Conservation (phyloP, 1,284 basidiomycete species). For the Ustilago nuda region DNA sequence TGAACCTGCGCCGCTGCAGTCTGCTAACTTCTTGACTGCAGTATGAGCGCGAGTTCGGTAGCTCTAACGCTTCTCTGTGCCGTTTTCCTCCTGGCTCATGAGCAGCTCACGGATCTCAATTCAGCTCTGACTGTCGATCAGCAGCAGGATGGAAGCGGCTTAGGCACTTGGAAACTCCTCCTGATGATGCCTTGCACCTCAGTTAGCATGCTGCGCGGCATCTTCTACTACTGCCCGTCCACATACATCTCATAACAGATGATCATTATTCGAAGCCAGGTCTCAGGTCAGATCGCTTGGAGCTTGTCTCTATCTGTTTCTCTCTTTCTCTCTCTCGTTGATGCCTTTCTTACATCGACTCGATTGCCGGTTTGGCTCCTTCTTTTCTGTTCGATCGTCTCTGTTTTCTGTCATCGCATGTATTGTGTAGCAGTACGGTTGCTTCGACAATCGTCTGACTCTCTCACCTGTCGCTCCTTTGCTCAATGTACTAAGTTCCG, state of each 20-base stretch:
- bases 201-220: constrained; percentile 31
- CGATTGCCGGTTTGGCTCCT: constrained; percentile 6
- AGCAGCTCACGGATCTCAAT: neutral
- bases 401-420: constrained; percentile 12
- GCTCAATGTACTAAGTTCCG: constrained; percentile 3
- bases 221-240: neutral
- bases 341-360: constrained; percentile 8
- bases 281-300: constrained; percentile 29
- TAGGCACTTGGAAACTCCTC: neutral
- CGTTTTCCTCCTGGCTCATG: neutral
- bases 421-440: constrained; percentile 22
- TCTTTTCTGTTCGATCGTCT: neutral
- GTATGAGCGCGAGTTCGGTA: constrained; percentile 34
- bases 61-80: neutral
- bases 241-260: constrained; percentile 4
- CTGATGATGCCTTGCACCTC: constrained; percentile 13
- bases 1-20: constrained; percentile 53
- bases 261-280: constrained; percentile 4
- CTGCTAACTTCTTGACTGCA: constrained; percentile 52
- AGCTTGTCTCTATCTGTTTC: constrained; percentile 12
- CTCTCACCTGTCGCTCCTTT: neutral
- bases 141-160: neutral
- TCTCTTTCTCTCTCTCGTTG: neutral
- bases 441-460: neutral
- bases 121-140: no score